Evolutionary conservation across 148 eudicot species (phyloP).

Genomic region (Fagopyrum tataricum): DNA sequence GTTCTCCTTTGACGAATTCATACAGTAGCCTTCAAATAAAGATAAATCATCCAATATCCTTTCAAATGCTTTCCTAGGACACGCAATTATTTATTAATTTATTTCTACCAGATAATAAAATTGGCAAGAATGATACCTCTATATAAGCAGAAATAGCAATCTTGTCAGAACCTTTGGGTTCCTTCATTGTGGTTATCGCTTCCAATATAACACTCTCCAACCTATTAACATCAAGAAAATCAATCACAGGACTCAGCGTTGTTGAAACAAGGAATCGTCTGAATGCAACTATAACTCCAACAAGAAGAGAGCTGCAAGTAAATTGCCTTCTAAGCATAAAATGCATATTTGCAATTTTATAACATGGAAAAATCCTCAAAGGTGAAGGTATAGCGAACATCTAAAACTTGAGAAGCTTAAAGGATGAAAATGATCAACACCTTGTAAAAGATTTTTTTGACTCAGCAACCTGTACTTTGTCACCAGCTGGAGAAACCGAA

Average conservation of each 20-base stretch:
- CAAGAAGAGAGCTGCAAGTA: neutral
- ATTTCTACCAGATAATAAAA: neutral
- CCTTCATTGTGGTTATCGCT: constrained; percentile 54
- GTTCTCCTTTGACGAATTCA: neutral
- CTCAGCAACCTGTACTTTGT: constrained; percentile 22
- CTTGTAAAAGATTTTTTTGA: constrained; percentile 52
- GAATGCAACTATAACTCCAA: constrained; percentile 4
- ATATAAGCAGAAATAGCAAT: constrained; percentile 58
- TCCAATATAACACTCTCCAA: constrained; percentile 67
- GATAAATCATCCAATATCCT: neutral
- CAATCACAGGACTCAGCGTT: neutral
- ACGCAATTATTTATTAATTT: neutral
- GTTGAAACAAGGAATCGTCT: neutral
- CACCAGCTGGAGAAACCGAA: constrained; percentile 19
- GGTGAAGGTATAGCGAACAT: neutral
- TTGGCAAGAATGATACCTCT: constrained; percentile 40
- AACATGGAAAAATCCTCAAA: neutral
- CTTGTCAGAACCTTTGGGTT: constrained; percentile 66
- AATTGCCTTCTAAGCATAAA: neutral
- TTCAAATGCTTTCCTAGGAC: neutral
- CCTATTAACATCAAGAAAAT: constrained; percentile 31
- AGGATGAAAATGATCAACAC: constrained; percentile 22
- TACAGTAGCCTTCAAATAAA: neutral
- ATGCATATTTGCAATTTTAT: neutral
- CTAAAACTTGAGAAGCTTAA: constrained; percentile 1